These are phyloP conservation scores for Apophysomyces trapeziformis DNA, from an alignment of 371 early-diverging fungal species.

Conservation along the genomic window DNA sequence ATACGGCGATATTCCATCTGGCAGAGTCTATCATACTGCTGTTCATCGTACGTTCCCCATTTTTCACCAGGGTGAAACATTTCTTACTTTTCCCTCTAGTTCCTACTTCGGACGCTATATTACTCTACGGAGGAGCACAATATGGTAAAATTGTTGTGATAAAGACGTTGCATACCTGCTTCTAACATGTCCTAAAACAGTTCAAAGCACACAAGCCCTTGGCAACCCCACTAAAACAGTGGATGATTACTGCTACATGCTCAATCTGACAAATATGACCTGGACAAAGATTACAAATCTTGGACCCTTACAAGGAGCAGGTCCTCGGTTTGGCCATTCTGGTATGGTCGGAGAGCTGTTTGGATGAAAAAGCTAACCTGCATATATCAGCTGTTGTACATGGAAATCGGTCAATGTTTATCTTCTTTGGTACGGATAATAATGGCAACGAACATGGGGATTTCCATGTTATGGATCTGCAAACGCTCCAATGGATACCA, in stretches of 20 bases:
- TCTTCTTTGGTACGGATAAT: conserved; percentile 21
- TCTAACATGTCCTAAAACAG: not conserved
- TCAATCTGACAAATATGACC: conserved; percentile 2
- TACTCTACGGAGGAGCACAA: not conserved
- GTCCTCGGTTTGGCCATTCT: conserved; percentile 28
- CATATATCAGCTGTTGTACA: conserved; percentile 15
- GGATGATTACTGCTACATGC: conserved; percentile 18
- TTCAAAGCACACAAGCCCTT: not conserved
- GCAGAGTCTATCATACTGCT: conserved; percentile 21
- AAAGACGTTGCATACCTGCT: not conserved
- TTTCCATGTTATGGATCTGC: conserved; percentile 17
- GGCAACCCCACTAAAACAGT: conserved; percentile 13
- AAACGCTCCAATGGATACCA: conserved; percentile 16
- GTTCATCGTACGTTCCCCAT: not conserved
- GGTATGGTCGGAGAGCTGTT: conserved; percentile 15
- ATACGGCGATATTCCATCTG: conserved; percentile 11
- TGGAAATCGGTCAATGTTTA: conserved; percentile 17
- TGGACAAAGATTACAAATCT: conserved; percentile 11
- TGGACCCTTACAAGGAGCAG: conserved; percentile 17
- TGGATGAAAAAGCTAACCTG: not conserved
- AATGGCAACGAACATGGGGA: conserved; percentile 16
- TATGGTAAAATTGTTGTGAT: not conserved
- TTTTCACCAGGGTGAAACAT: not conserved
- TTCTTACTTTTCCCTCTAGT: not conserved
- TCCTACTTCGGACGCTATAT: not conserved